Conservation (phyloP, 1,284 basidiomycete genomes). For the Apiotrichum domesticum region DNA sequence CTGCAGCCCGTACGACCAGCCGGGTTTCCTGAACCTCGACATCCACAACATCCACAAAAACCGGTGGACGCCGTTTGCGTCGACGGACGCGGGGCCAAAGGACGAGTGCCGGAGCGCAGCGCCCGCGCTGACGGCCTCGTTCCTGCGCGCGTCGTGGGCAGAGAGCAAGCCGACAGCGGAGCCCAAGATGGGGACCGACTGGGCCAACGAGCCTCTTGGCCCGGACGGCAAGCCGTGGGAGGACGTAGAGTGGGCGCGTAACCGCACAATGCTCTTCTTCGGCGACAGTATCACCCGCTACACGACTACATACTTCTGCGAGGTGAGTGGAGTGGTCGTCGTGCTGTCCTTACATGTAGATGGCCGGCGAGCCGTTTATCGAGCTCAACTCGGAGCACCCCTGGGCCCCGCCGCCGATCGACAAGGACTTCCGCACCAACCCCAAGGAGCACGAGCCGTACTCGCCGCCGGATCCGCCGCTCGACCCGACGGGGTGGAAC, state of each 20-base stretch:
- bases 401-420: constrained; percentile 4
- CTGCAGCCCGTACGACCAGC: constrained; percentile 1
- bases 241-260: constrained; percentile 16
- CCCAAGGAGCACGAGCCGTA: background rate
- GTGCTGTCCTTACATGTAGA: constrained; percentile 1
- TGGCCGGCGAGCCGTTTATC: constrained; percentile 15
- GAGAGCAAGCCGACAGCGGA: background rate
- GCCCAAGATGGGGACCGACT: background rate
- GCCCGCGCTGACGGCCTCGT: constrained; percentile 7
- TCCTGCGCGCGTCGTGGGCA: constrained; percentile 8
- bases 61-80: constrained; percentile 16
- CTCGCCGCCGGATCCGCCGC: background rate
- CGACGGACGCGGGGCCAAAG: background rate
- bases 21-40: constrained; percentile 1
- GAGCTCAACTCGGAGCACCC: constrained; percentile 16
- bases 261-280: constrained; percentile 13
- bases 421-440: background rate
- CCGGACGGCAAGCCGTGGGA: constrained; percentile 14
- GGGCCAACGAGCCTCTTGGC: background rate
- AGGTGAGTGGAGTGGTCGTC: constrained; percentile 8
- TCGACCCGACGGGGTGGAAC: background rate
- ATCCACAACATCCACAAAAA: constrained; percentile 9
- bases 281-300: constrained; percentile 16
- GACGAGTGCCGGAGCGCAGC: background rate
- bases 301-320: constrained; percentile 11